phyloP scores from a whole-genome alignment of 805 yeast species.

The Maudiozyma pseudohumilis region DNA sequence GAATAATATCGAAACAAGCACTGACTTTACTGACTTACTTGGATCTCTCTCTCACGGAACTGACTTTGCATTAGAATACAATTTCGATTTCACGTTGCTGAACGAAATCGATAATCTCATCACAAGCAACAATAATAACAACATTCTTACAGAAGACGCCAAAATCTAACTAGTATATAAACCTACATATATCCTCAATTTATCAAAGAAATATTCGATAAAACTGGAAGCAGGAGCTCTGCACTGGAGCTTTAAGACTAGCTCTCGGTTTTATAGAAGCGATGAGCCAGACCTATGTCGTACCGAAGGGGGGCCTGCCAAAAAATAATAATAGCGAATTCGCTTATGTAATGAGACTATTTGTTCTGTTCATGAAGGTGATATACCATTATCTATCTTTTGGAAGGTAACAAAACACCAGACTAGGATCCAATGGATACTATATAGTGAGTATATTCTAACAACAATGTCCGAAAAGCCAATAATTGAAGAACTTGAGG shows the following conservation, averaged over 20 bases:
- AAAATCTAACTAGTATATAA: background rate
- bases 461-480: background rate
- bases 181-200: background rate
- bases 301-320: too few relatives aligned
- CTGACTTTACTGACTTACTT: conserved; percentile 18
- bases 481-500: conserved; percentile 1
- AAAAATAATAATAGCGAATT: too few relatives aligned
- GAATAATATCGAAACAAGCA: conserved; percentile 10
- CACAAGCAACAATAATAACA: conserved; percentile 6
- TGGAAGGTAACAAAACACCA: too few relatives aligned
- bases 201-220: background rate
- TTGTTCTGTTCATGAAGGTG: too few relatives aligned
- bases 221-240: background rate
- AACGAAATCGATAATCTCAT: conserved; percentile 25
- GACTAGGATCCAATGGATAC: too few relatives aligned
- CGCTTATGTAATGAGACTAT: too few relatives aligned
- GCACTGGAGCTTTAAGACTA: too few relatives aligned
- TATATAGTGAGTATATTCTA: too few relatives aligned
- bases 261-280: too few relatives aligned
- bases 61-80: conserved; percentile 24
- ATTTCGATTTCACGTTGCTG: conserved; percentile 23
- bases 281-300: too few relatives aligned
- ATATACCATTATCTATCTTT: too few relatives aligned
- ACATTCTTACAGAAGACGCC: background rate
- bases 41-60: conserved; percentile 23